Conservation (phyloP, 495 filamentous ascomycete genomes). For the Xylaria sp. region DNA sequence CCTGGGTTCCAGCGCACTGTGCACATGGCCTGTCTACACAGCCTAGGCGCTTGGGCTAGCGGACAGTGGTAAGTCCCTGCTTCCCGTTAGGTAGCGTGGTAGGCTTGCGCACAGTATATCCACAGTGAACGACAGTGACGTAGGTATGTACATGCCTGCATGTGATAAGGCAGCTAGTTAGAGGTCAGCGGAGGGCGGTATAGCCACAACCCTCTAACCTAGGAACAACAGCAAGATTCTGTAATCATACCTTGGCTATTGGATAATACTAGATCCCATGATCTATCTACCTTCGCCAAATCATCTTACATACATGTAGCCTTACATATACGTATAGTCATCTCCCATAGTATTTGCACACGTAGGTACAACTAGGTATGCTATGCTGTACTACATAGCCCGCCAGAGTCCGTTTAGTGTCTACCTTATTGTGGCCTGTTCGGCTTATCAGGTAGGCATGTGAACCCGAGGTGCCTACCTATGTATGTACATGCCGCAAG, state of each 20-base stretch:
- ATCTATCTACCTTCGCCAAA: background rate
- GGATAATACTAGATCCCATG: background rate
- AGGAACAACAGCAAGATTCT: background rate
- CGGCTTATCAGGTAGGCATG: background rate
- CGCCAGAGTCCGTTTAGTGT: background rate
- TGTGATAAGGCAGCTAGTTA: background rate
- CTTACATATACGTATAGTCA: too few species aligned
- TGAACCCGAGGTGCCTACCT: background rate
- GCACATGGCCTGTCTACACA: slow-evolving; percentile 6
- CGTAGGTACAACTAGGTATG: too few species aligned
- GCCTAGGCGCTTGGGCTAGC: background rate
- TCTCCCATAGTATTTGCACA: too few species aligned
- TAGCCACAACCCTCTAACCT: background rate
- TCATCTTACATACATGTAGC: too few species aligned
- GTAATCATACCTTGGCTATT: background rate
- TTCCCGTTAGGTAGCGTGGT: background rate
- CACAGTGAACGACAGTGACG: slow-evolving; percentile 3
- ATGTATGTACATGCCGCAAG: too few species aligned
- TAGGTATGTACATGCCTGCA: background rate
- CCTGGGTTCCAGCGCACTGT: slow-evolving; percentile 11
- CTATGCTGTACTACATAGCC: background rate
- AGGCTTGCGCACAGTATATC: background rate
- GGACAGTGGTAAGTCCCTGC: background rate
- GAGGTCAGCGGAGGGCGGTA: background rate
- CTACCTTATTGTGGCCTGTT: background rate